These are phyloP conservation scores for Chaetomium cochliodes DNA, from an alignment of 495 filamentous ascomycete genomes.

Conservation along the genomic window DNA sequence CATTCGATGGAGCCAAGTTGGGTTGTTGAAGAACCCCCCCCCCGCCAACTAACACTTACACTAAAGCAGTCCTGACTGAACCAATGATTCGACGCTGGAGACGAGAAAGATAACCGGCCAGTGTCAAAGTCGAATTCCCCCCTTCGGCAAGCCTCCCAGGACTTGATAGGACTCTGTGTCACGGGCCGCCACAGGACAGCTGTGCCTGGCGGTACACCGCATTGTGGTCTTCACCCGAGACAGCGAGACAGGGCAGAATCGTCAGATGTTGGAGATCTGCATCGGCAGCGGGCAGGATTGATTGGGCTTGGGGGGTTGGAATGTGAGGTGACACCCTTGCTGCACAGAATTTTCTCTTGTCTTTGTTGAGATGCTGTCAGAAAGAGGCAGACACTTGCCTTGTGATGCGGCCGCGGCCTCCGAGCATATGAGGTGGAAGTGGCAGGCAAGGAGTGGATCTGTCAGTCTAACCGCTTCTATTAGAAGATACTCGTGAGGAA, in stretches of 20 bases:
- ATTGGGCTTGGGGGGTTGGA: not conserved
- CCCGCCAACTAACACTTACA: too few relatives aligned
- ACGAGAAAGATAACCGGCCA: too few relatives aligned
- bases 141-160: not conserved
- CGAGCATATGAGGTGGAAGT: not conserved
- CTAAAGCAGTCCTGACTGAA: not conserved
- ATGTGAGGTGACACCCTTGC: constrained; percentile 1
- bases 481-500: too few relatives aligned
- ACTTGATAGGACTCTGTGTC: not conserved
- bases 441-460: too few relatives aligned
- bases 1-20: too few relatives aligned
- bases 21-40: too few relatives aligned
- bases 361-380: not conserved
- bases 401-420: not conserved
- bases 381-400: not conserved
- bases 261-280: not conserved
- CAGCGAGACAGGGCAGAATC: constrained; percentile 3
- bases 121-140: not conserved
- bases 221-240: constrained; percentile 3
- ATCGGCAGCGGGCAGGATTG: not conserved
- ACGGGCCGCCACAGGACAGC: too few relatives aligned
- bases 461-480: too few relatives aligned
- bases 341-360: not conserved
- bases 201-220: constrained; percentile 10
- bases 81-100: not conserved